Percentiles rank a stretch among this genome's conserved stretches.
Conservation (phyloP, 2,329 filamentous ascomycete species). For the Aspergillus fumigatus region DNA sequence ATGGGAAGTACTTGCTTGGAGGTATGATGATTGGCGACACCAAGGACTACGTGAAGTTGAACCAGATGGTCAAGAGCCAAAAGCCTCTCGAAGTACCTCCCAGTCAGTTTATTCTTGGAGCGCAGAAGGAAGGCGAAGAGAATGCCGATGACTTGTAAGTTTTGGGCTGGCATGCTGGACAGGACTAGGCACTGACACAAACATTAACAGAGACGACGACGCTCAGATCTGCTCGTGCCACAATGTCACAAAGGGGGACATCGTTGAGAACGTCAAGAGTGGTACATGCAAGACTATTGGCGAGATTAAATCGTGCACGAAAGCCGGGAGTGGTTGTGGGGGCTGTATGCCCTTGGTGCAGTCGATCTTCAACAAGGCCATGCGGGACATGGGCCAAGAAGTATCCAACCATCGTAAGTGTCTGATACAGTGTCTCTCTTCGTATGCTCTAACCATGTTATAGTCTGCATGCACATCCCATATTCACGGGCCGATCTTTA, state of each 20-base stretch:
- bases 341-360: conserved; percentile 86
- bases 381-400: conserved; percentile 79
- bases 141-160: conserved; percentile 65
- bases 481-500: conserved; percentile 85
- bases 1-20: conserved; percentile 86
- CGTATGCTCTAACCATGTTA: conserved; percentile 5
- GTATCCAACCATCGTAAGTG: conserved; percentile 66
- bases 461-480: conserved; percentile 74
- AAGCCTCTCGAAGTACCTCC: conserved; percentile 74
- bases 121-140: conserved; percentile 68
- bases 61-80: conserved; percentile 79
- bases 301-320: conserved; percentile 84
- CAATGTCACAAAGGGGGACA: conserved; percentile 82
- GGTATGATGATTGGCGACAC: conserved; percentile 98
- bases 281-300: conserved; percentile 76
- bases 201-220: conserved; percentile 57
- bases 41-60: conserved; percentile 81
- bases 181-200: conserved; percentile 11
- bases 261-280: conserved; percentile 67
- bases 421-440: neutral
- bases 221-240: conserved; percentile 91
- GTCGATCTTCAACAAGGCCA: conserved; percentile 84
- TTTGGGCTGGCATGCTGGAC: neutral
- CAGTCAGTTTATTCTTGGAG: conserved; percentile 76
- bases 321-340: conserved; percentile 85